phyloP scores from a whole-genome alignment of 2,329 filamentous ascomycete genomes.

The Helotiales sp. region DNA sequence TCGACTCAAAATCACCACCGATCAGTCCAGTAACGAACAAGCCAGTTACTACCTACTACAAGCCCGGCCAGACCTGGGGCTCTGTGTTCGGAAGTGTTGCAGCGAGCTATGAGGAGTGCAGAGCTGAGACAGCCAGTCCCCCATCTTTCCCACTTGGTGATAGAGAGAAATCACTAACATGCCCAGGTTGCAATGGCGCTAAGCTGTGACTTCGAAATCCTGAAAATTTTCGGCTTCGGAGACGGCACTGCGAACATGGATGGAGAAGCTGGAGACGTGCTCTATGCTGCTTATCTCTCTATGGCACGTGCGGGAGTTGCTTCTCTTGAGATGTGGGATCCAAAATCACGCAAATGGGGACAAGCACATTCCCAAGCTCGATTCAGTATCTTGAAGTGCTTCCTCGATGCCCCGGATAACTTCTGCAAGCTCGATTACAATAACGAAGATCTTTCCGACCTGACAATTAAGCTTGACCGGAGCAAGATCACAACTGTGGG shows the following conservation, averaged over 20 bases:
- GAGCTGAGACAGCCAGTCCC: no score
- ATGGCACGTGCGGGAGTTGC: slow-evolving; percentile 94
- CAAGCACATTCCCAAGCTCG: slow-evolving; percentile 82
- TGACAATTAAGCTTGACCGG: slow-evolving; percentile 81
- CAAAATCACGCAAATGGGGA: slow-evolving; percentile 65
- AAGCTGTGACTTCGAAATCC: slow-evolving; percentile 82
- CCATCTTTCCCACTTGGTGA: no score
- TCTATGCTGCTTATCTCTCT: slow-evolving; percentile 84
- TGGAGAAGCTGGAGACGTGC: slow-evolving; percentile 77
- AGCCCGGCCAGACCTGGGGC: slow-evolving; percentile 92
- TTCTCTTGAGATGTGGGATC: slow-evolving; percentile 93
- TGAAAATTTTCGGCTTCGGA: slow-evolving; percentile 90
- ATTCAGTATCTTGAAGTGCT: slow-evolving; percentile 82
- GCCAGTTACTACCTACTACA: slow-evolving; percentile 85
- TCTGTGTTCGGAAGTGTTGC: slow-evolving; percentile 87
- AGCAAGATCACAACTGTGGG: slow-evolving; percentile 84
- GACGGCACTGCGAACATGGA: slow-evolving; percentile 73
- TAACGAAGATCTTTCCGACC: slow-evolving; percentile 69
- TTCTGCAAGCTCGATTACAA: slow-evolving; percentile 82
- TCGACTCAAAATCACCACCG: slow-evolving; percentile 79
- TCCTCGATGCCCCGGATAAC: slow-evolving; percentile 81
- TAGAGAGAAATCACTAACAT: no score
- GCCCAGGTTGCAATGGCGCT: slow-evolving; percentile 92
- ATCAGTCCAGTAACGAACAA: slow-evolving; percentile 76
- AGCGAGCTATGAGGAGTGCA: slow-evolving; percentile 90